These are phyloP conservation scores for Thraustochytrium striatum DNA, from an alignment of 352 stramenopile species.

Conservation along the genomic window DNA sequence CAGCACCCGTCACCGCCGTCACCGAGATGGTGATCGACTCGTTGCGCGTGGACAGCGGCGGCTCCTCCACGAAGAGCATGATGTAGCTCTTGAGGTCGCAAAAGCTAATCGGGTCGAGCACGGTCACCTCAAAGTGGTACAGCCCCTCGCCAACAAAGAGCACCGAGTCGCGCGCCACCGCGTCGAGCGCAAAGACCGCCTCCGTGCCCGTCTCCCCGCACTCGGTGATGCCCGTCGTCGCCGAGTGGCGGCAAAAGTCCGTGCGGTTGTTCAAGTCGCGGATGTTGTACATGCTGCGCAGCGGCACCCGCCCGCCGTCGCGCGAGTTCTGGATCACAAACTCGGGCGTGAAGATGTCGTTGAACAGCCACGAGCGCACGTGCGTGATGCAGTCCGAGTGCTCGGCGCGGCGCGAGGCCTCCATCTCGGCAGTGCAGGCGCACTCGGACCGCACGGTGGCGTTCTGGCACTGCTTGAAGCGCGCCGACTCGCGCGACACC, in stretches of 20 bases:
- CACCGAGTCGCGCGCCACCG: neutral
- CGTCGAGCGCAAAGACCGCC: slow-evolving; percentile 3
- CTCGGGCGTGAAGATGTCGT: slow-evolving; percentile 12
- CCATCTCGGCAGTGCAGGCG: neutral
- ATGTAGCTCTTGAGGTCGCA: slow-evolving; percentile 48
- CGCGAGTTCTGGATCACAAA: neutral
- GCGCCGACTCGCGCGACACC: slow-evolving; percentile 4
- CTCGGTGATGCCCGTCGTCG: neutral
- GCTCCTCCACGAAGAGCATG: slow-evolving; percentile 23
- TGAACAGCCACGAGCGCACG: slow-evolving; percentile 8
- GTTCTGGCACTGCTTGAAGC: slow-evolving; percentile 31
- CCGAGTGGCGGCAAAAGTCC: slow-evolving; percentile 38
- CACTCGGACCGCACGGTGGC: neutral
- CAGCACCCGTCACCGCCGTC: slow-evolving; percentile 1
- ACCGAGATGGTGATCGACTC: slow-evolving; percentile 44
- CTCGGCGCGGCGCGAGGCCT: neutral
- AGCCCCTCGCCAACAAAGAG: slow-evolving; percentile 44
- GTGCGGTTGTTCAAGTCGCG: slow-evolving; percentile 35
- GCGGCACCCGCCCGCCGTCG: neutral
- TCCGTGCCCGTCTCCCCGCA: slow-evolving; percentile 13
- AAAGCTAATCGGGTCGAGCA: slow-evolving; percentile 36
- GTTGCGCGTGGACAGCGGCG: slow-evolving; percentile 7
- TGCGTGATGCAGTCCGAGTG: slow-evolving; percentile 34
- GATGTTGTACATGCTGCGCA: slow-evolving; percentile 3
- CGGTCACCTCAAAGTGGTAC: slow-evolving; percentile 44